Percentiles rank a stretch among this genome's conserved stretches.
These are phyloP conservation scores for Citrus glauca DNA, from an alignment of 345 rosid species.

Conservation along the genomic window DNA sequence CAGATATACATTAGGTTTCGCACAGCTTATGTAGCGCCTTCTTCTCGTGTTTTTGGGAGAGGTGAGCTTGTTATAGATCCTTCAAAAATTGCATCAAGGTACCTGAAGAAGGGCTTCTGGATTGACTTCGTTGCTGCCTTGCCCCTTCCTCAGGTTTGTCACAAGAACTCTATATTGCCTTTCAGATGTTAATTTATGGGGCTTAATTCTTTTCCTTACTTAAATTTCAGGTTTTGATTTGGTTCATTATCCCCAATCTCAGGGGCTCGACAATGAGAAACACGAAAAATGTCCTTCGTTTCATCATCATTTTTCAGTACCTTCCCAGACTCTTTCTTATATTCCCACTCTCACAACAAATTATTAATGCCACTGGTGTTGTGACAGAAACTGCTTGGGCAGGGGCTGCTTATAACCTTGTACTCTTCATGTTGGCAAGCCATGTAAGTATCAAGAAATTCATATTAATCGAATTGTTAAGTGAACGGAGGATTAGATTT, in stretches of 20 bases:
- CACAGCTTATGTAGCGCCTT: constrained; percentile 80
- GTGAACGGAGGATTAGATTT: neutral
- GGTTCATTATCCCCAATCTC: constrained; percentile 72
- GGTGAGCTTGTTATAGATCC: constrained; percentile 83
- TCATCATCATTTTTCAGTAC: constrained; percentile 81
- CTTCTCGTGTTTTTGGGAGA: constrained; percentile 89
- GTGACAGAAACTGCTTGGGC: constrained; percentile 96
- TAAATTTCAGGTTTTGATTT: constrained; percentile 62
- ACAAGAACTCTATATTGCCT: neutral
- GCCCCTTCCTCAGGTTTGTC: constrained; percentile 85
- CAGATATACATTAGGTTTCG: constrained; percentile 68
- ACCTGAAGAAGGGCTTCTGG: constrained; percentile 58
- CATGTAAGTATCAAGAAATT: constrained; percentile 54
- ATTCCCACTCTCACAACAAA: constrained; percentile 74
- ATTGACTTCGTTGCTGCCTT: constrained; percentile 70
- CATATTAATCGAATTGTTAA: neutral
- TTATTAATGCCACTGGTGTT: constrained; percentile 79
- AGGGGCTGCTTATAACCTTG: constrained; percentile 88
- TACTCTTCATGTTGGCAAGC: constrained; percentile 94
- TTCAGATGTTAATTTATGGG: neutral
- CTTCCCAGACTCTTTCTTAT: constrained; percentile 68
- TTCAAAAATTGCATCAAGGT: constrained; percentile 53
- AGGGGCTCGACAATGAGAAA: constrained; percentile 71
- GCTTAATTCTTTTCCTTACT: neutral
- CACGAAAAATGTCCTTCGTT: constrained; percentile 80